Conservation (phyloP, 352 stramenopile genomes). For the Globisporangium cystogenes region DNA sequence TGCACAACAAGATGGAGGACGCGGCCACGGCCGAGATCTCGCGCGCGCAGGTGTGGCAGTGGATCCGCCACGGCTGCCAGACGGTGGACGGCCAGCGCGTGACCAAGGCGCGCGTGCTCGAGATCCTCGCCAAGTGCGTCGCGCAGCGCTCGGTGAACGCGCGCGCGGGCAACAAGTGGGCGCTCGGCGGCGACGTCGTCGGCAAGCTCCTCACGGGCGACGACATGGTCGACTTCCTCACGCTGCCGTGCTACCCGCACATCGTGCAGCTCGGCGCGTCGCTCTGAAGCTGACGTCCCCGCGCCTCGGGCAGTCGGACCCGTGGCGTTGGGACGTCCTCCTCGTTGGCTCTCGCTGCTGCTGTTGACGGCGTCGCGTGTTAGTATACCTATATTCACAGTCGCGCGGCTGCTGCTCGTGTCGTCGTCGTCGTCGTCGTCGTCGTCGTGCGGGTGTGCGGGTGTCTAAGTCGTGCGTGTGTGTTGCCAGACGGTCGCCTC, state of each 20-base stretch:
- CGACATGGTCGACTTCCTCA: slow-evolving; percentile 81
- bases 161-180: slow-evolving; percentile 52
- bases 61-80: slow-evolving; percentile 69
- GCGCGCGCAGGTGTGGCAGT: slow-evolving; percentile 93
- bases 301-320: background rate
- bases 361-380: background rate
- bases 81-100: slow-evolving; percentile 60
- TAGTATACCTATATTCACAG: too few relatives aligned
- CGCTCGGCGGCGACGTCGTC: slow-evolving; percentile 53
- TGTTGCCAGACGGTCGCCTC: background rate
- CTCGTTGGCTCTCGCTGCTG: background rate
- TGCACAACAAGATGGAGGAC: slow-evolving; percentile 96
- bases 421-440: too few relatives aligned
- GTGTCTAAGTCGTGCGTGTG: too few relatives aligned
- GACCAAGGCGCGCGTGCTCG: slow-evolving; percentile 59
- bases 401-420: background rate
- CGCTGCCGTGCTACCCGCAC: slow-evolving; percentile 77
- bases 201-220: slow-evolving; percentile 67
- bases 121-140: slow-evolving; percentile 62
- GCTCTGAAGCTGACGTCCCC: slow-evolving; percentile 45
- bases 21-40: slow-evolving; percentile 93
- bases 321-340: slow-evolving; percentile 3
- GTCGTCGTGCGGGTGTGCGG: too few relatives aligned
- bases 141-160: slow-evolving; percentile 44
- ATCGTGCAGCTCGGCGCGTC: slow-evolving; percentile 66